Percentiles rank a stretch among this genome's conserved stretches.
phyloP scores from a whole-genome alignment of 352 stramenopile species.

The Globisporangium paroecandrum region DNA sequence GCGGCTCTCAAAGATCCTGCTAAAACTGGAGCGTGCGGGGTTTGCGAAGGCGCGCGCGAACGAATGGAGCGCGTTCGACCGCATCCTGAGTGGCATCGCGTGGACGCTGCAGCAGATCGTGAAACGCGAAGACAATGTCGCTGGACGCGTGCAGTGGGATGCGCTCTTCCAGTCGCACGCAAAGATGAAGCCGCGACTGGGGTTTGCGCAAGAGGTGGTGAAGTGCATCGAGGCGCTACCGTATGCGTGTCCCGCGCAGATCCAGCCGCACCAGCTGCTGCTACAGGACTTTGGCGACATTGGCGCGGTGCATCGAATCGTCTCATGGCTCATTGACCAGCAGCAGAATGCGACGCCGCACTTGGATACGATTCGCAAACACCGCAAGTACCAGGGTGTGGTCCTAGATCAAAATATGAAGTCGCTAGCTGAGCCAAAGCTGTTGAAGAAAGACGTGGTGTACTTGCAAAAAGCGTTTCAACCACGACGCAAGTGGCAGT shows the following conservation, averaged over 20 bases:
- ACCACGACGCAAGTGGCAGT: slow-evolving; percentile 46
- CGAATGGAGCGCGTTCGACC: slow-evolving; percentile 57
- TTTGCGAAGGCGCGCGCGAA: slow-evolving; percentile 41
- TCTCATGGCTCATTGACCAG: slow-evolving; percentile 54
- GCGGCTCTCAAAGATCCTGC: slow-evolving; percentile 32
- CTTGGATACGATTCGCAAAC: slow-evolving; percentile 31
- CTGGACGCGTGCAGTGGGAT: slow-evolving; percentile 59
- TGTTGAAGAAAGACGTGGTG: slow-evolving; percentile 42
- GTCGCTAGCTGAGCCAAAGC: neutral
- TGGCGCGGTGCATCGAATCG: slow-evolving; percentile 43
- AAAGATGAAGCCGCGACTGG: slow-evolving; percentile 69
- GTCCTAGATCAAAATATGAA: neutral
- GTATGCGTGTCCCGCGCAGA: slow-evolving; percentile 23
- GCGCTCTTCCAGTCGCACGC: slow-evolving; percentile 59
- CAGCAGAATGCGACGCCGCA: slow-evolving; percentile 25
- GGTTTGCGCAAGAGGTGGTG: slow-evolving; percentile 57
- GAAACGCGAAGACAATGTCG: slow-evolving; percentile 34
- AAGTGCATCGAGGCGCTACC: slow-evolving; percentile 39
- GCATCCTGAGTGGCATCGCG: slow-evolving; percentile 47
- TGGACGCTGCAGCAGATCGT: slow-evolving; percentile 68
- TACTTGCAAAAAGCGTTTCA: slow-evolving; percentile 37
- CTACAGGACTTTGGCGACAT: slow-evolving; percentile 79
- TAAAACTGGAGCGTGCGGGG: slow-evolving; percentile 29
- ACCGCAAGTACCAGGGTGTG: slow-evolving; percentile 33
- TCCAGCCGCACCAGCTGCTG: slow-evolving; percentile 73